These are phyloP conservation scores for Gossypium schwendimanii DNA, from an alignment of 441 rosid genomes.

Conservation along the genomic window DNA sequence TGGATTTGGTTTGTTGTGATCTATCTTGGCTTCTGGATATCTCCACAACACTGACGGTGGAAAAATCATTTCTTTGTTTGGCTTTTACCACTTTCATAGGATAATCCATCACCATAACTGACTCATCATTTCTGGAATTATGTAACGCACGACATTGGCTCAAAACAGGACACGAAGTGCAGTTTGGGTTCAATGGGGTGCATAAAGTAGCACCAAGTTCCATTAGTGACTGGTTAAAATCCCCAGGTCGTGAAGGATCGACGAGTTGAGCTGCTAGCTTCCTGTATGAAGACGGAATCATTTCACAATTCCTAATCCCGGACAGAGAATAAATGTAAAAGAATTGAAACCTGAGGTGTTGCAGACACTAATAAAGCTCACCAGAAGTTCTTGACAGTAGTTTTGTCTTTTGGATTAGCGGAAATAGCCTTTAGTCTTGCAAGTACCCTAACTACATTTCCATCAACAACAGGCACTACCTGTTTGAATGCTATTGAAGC, in stretches of 20 bases:
- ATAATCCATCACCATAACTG: slow-evolving; percentile 54
- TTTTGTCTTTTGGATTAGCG: slow-evolving; percentile 69
- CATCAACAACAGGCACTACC: slow-evolving; percentile 88
- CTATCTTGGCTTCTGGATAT: slow-evolving; percentile 33
- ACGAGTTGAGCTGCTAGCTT: slow-evolving; percentile 80
- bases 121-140: slow-evolving; percentile 39
- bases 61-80: slow-evolving; percentile 60
- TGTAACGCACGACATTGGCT: slow-evolving; percentile 58
- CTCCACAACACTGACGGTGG: slow-evolving; percentile 79
- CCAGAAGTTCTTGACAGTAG: slow-evolving; percentile 60
- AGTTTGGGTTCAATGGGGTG: slow-evolving; percentile 59
- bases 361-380: slow-evolving; percentile 27
- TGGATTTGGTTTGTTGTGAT: slow-evolving; percentile 26
- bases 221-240: slow-evolving; percentile 91
- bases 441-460: slow-evolving; percentile 82
- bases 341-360: not conserved
- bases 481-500: slow-evolving; percentile 84
- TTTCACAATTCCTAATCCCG: not conserved
- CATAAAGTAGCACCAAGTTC: slow-evolving; percentile 90
- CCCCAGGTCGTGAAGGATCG: slow-evolving; percentile 73
- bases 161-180: slow-evolving; percentile 74
- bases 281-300: slow-evolving; percentile 34
- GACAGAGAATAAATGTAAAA: not conserved
- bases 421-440: slow-evolving; percentile 67
- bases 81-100: slow-evolving; percentile 62